Evolutionary conservation across 257 asterid genomes (phyloP), one percentile per base, ranked within the genome.

Genomic region (Verbascum thapsus): DNA sequence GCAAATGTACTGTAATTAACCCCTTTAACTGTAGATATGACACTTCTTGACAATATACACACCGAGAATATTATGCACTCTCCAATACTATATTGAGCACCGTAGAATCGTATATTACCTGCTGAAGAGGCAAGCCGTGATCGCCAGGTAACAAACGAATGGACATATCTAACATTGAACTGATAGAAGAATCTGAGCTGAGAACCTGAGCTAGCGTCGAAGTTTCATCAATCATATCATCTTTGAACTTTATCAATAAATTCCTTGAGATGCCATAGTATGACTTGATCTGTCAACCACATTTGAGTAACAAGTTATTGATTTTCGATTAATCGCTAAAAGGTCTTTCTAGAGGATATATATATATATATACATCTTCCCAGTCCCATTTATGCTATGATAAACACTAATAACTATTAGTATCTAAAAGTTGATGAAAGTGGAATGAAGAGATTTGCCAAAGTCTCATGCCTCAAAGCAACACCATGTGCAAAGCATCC

Each of bases 91-190:
- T 50, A 61, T 8, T 16, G 55, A 38, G 20, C 45, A 19, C 40
- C 26, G 23, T 1, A 34, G 8, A 52, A 40, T 40, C 23, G 57
- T 53, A 49, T 47, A 32, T 53, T 67, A 94, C 99, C 96, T 94
- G 97, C 61, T 85, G 97, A 59, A 94, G 84, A 63, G 97, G 99
- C 64, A 90, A 85, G 20, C 84, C 95, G 18, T 94, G 99, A 75
- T 90, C 96, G 60, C 99, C 97, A 0, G 99, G 91, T 66, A 94
- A 72, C 45, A 71, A 53, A 58, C 99, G 96, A 64, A 90, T 85
- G 54, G 97, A 85, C 95, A 94, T 76, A 64, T 90, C 99, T 77
- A 94, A 84, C 95, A 85, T 81, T 40, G 97, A 85, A 70, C 96
- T 94, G 77, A 94, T 74, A 41, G 96, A 90, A 10, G 95, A 74